Evolutionary conservation across 441 rosid species (phyloP).

Genomic region (Lagerstroemia fauriei): DNA sequence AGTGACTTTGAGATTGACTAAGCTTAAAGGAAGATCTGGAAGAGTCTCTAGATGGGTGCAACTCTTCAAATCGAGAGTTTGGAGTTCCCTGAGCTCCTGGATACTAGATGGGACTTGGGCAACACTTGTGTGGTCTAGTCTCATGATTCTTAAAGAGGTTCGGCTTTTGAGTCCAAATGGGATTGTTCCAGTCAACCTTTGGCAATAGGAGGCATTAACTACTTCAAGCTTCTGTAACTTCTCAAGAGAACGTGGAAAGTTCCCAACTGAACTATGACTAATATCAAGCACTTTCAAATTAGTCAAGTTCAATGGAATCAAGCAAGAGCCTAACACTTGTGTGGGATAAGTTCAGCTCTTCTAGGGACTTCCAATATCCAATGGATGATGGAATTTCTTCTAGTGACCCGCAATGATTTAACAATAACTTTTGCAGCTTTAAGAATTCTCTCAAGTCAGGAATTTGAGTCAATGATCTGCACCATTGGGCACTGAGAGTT

Average conservation of each 20-base stretch:
- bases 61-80: background rate
- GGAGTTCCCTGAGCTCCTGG: background rate
- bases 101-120: background rate
- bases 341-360: background rate
- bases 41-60: background rate
- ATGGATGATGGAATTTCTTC: background rate
- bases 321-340: background rate
- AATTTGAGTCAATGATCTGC: background rate
- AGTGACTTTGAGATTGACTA: background rate
- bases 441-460: background rate
- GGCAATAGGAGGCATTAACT: background rate
- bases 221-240: background rate
- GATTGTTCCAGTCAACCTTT: background rate
- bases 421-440: background rate
- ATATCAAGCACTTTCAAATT: constrained; percentile 6
- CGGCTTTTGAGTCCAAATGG: background rate
- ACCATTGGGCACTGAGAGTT: background rate
- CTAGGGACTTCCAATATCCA: background rate
- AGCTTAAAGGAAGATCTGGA: background rate
- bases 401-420: background rate
- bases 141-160: background rate
- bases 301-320: background rate
- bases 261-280: background rate
- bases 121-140: background rate
- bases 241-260: background rate